Base-by-base conservation (phyloP, 2,329 filamentous ascomycete genomes). In the Aspergillus sclerotialis region DNA sequence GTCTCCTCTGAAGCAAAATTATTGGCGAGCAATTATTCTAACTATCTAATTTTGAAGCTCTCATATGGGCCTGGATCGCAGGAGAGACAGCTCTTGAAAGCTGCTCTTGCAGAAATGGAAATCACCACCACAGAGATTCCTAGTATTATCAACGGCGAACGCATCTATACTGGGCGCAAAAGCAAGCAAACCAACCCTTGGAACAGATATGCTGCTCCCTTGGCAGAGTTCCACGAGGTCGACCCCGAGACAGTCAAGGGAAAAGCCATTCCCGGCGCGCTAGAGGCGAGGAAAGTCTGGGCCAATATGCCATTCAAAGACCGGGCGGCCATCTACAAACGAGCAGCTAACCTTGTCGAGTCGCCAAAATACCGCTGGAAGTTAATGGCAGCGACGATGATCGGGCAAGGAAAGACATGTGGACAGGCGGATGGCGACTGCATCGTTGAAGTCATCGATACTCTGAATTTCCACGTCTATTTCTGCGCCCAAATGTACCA, bases 401-500 rank as follows among this genome's bases (percentile, higher is more conserved):
- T 40, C 9, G 40, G 40, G n/a, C 40, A 42, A 31, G 40, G 37
- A 13, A 42, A 40, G 30, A 42, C 32, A 14, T 19, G 15, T 25
- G 27, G 25, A 23, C 33, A 35, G 33, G 33, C 33, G 4, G 37
- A 34, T 3, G 13, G 8, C 5, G 26, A 95, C 63, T 75, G 87
- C 24, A 87, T 89, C 10, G 89, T 89, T 5, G 89, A 95, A 70
- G 67, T 92, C 48, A 82, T 77, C 46, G 89, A 96, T 60, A 95
- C 95, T 65, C 68, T 94, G 55, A 78, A 86, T 55, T 64, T 94
- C 71, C 90, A 90, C 56, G 87, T 94, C 30, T 77, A 88, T 58
- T 94, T 89, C 55, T 89, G 89, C 21, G 81, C 93, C 65, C 83
- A 94, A 58, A 69, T 94, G 34, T 94, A 94, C 58, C 75, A 76